A percentile compares a stretch with the other conserved stretches of the same genome.
phyloP scores from a whole-genome alignment of 345 rosid genomes.

The Alliaria petiolata region DNA sequence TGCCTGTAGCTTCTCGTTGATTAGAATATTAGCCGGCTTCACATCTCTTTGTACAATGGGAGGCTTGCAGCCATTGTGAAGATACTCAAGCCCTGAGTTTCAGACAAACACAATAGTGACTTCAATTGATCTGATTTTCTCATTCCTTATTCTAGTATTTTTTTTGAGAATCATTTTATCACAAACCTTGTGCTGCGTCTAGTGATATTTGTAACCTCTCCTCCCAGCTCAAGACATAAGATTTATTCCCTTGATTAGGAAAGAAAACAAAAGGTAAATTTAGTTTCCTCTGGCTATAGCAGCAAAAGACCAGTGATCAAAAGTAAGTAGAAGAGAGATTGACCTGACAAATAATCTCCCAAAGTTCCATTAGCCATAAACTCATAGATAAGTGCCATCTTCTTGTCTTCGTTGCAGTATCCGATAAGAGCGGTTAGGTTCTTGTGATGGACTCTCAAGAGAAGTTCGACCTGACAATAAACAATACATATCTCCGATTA shows the following conservation, averaged over 20 bases:
- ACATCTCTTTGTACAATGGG: slow-evolving; percentile 59
- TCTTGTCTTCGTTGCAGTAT: slow-evolving; percentile 32
- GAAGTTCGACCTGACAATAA: slow-evolving; percentile 31
- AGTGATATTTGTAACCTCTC: slow-evolving; percentile 42
- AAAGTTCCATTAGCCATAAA: slow-evolving; percentile 42
- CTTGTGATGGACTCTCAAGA: slow-evolving; percentile 42
- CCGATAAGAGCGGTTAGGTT: slow-evolving; percentile 40
- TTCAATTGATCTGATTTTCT: not conserved
- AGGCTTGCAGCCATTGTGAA: slow-evolving; percentile 61
- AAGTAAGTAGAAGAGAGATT: not conserved
- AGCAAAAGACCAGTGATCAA: not conserved
- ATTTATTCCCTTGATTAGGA: slow-evolving; percentile 24
- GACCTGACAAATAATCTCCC: slow-evolving; percentile 33
- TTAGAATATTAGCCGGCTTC: slow-evolving; percentile 51
- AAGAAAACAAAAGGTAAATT: not conserved
- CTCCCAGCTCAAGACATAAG: slow-evolving; percentile 42
- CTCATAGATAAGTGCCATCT: slow-evolving; percentile 38
- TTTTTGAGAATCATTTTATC: not conserved
- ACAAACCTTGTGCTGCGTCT: slow-evolving; percentile 53
- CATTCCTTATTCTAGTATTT: too few species aligned
- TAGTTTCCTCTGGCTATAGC: not conserved
- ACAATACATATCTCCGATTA: not conserved
- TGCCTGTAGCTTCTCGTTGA: slow-evolving; percentile 50
- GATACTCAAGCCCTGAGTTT: slow-evolving; percentile 37
- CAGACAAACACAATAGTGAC: not conserved